Percentiles rank a stretch among this genome's conserved stretches.
Conservation (phyloP, 257 asterid species). For the Przewalskia tangutica region DNA sequence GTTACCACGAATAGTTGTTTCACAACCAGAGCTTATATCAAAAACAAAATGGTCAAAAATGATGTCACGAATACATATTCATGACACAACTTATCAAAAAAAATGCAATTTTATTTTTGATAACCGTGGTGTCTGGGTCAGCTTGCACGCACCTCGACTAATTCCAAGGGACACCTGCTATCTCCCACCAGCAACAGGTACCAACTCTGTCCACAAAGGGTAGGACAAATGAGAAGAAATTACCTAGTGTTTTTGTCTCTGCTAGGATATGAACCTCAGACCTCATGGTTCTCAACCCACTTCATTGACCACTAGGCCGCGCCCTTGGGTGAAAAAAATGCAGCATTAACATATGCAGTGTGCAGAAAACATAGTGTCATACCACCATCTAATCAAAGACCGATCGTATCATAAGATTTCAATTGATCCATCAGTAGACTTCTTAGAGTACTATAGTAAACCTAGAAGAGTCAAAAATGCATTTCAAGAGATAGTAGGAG, state of each 20-base stretch:
- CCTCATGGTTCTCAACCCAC: no score
- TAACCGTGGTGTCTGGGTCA: no score
- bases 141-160: no score
- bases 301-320: no score
- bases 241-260: no score
- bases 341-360: neutral
- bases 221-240: no score
- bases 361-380: neutral
- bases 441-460: neutral
- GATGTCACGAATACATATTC: neutral
- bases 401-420: neutral
- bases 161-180: no score
- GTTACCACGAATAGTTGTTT: neutral
- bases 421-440: neutral
- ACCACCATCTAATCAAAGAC: neutral
- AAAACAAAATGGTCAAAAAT: neutral
- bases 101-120: no score
- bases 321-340: neutral
- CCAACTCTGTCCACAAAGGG: no score
- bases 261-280: no score
- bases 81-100: neutral
- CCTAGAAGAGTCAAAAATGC: neutral
- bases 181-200: no score
- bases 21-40: neutral
- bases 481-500: neutral